Evolutionary conservation across 1,139 yeast species (phyloP), one percentile per base, ranked within the genome.

Genomic region (Kurtzmaniella natalensis): DNA sequence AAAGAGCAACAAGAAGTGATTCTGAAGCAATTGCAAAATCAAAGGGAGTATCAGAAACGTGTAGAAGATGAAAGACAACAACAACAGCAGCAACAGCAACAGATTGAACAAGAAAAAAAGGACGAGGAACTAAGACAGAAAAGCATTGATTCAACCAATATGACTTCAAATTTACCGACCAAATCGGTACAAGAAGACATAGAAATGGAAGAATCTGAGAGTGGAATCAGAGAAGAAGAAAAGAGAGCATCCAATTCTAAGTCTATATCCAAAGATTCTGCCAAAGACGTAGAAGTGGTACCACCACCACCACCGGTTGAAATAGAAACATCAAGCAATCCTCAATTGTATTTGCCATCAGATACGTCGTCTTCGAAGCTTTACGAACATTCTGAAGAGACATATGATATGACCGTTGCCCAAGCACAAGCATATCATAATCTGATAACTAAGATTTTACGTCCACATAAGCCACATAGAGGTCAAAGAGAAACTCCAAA

Each of bases 401-500:
- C 68, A 32, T 75, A 73, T 46, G 71, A 72, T 25, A 50, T 76
- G 47, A 71, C 81, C 0, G 63, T 73, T 2, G 57, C 68, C 7
- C 80, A 76, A 39, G 81, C 78, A 1, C 70, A 69, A 43, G 61
- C 60, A 11, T 78, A 77, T 46, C 80, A 72, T 45, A 57, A 63
- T 31, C 51, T 71, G 36, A 57, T 77, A 27, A 53, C 67, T 13
- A 59, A 61, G 31, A 61, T 64, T 18, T 68, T 65, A 19, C 56
- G 55, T 53, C 51, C 55, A 39, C 51, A 53, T 37, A 51, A 59
- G 43, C 45, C 47, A 34, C 45, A 45, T 9, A 26, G 13, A 6
- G 24, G 24, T 30, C 37, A 35, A 3, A 50, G 61, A 24, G 27
- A 22, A 5, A 29, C 27, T 14, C 36, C 38, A 13, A 13, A 18